Evolutionary conservation across 805 yeast genomes (phyloP).

Genomic region (Metschnikowia rubicola): DNA sequence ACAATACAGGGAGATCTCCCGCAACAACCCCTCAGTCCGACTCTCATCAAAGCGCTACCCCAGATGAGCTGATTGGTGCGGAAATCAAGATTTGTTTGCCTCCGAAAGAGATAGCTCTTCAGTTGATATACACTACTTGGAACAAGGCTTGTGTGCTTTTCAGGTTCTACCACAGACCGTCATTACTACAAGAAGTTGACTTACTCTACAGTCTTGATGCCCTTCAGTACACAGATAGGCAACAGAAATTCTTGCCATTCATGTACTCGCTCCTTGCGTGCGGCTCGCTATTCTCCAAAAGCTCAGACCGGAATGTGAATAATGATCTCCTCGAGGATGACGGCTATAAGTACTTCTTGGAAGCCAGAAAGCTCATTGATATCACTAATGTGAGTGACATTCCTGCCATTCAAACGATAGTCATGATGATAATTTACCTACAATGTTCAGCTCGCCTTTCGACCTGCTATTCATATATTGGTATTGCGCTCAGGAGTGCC

Average conservation of each 20-base stretch:
- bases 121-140: slow-evolving; percentile 75
- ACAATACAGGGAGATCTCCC: slow-evolving; percentile 23
- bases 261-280: slow-evolving; percentile 86
- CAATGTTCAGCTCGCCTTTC: slow-evolving; percentile 87
- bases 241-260: slow-evolving; percentile 71
- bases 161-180: slow-evolving; percentile 82
- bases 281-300: slow-evolving; percentile 71
- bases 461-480: slow-evolving; percentile 85
- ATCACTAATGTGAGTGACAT: slow-evolving; percentile 81
- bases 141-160: slow-evolving; percentile 80
- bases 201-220: slow-evolving; percentile 76
- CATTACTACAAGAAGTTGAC: slow-evolving; percentile 69
- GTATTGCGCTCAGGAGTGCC: slow-evolving; percentile 81
- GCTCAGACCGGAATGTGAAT: slow-evolving; percentile 15
- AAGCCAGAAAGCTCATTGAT: slow-evolving; percentile 75
- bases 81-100: slow-evolving; percentile 72
- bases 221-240: slow-evolving; percentile 63
- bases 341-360: slow-evolving; percentile 75
- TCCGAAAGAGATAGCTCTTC: slow-evolving; percentile 66
- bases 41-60: slow-evolving; percentile 13
- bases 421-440: slow-evolving; percentile 78
- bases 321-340: slow-evolving; percentile 59
- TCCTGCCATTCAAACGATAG: slow-evolving; percentile 78
- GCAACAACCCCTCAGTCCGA: slow-evolving; percentile 11
- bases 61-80: slow-evolving; percentile 28